Evolutionary conservation across 78 protist species (phyloP).

Genomic region (Capsaspora owczarzaki): DNA sequence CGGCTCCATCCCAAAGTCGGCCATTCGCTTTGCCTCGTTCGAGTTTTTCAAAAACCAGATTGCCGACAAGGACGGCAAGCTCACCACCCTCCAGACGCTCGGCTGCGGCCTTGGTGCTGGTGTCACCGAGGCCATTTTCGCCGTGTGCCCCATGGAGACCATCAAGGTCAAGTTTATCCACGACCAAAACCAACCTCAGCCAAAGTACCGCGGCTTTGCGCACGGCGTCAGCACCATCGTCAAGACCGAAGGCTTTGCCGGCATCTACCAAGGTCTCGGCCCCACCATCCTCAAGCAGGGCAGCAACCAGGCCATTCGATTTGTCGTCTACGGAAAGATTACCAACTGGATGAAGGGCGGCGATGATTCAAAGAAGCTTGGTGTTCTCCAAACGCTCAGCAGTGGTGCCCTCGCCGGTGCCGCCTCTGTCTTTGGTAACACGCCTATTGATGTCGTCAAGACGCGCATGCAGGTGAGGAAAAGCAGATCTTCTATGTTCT

Average conservation of each 20-base stretch:
- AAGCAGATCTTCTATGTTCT: neutral
- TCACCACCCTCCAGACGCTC: no score
- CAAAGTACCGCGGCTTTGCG: slow-evolving; percentile 15
- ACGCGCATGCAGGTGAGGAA: slow-evolving; percentile 8
- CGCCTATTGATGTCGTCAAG: slow-evolving; percentile 40
- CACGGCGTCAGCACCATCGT: slow-evolving; percentile 25
- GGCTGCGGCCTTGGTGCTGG: slow-evolving; percentile 35
- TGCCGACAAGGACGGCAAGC: no score
- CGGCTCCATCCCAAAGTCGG: slow-evolving; percentile 38
- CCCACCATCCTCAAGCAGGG: slow-evolving; percentile 41
- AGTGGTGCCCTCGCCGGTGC: slow-evolving; percentile 38
- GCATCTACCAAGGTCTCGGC: slow-evolving; percentile 28
- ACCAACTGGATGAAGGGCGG: neutral
- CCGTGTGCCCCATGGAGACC: slow-evolving; percentile 41
- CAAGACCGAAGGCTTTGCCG: slow-evolving; percentile 18
- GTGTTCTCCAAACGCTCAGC: neutral
- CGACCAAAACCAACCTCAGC: slow-evolving; percentile 20
- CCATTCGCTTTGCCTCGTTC: slow-evolving; percentile 33
- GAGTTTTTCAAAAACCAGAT: no score
- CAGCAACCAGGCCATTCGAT: slow-evolving; percentile 33
- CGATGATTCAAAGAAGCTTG: neutral
- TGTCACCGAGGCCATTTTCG: slow-evolving; percentile 26
- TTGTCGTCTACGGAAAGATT: slow-evolving; percentile 18
- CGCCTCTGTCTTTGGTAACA: slow-evolving; percentile 28
- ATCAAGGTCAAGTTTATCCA: slow-evolving; percentile 27